Evolutionary conservation across 2,329 filamentous ascomycete species (phyloP).

Genomic region (Verticillium albo-atrum): DNA sequence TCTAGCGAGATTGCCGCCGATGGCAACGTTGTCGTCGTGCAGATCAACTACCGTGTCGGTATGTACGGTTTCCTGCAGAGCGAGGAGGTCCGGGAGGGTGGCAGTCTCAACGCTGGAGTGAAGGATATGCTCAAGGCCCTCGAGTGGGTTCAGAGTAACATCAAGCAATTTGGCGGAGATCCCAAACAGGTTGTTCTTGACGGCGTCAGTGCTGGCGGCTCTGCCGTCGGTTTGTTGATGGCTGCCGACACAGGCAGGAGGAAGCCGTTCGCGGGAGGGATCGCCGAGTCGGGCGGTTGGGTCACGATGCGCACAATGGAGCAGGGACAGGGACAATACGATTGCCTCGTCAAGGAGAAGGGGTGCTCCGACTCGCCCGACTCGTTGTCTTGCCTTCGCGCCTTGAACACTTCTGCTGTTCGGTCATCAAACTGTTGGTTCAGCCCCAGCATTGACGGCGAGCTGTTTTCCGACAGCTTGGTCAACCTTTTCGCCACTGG

Average conservation of each 20-base stretch:
- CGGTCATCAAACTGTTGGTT: conserved; percentile 17
- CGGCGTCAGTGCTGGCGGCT: conserved; percentile 65
- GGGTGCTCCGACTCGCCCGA: conserved; percentile 13
- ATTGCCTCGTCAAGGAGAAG: conserved; percentile 34
- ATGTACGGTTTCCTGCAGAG: conserved; percentile 63
- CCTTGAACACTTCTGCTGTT: conserved; percentile 13
- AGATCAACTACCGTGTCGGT: conserved; percentile 73
- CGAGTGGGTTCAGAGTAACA: conserved; percentile 65
- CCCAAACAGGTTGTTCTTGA: conserved; percentile 64
- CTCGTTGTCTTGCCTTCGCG: conserved; percentile 14
- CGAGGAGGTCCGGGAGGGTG: conserved; percentile 8
- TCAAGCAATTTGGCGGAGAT: conserved; percentile 64
- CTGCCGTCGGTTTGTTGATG: conserved; percentile 59
- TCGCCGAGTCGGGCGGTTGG: conserved; percentile 48
- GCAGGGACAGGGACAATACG: conserved; percentile 42
- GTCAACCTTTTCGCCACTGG: conserved; percentile 44
- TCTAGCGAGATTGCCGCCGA: conserved; percentile 57
- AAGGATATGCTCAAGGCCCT: conserved; percentile 46
- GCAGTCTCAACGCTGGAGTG: conserved; percentile 9
- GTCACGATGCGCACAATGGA: conserved; percentile 34
- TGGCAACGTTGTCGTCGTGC: conserved; percentile 62
- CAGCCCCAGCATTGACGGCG: conserved; percentile 44
- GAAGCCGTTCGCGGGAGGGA: conserved; percentile 46
- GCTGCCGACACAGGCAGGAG: conserved; percentile 47
- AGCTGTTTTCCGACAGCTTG: conserved; percentile 42